Evolutionary conservation across 768 basidiomycete species (phyloP).

Genomic region (Xerocomellus amylosporus): DNA sequence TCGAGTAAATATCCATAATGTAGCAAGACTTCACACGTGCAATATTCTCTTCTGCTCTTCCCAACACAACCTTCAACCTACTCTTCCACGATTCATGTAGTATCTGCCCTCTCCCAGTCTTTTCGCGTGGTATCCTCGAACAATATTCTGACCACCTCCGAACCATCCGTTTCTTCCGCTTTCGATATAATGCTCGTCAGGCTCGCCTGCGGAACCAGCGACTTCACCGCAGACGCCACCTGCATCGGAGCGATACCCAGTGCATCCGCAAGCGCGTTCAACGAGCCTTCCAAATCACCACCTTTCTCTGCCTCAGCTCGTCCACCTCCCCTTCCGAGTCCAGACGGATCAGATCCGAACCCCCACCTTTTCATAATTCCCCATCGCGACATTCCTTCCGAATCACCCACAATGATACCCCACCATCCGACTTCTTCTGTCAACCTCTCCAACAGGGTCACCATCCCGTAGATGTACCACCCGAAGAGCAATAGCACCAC

Average conservation of each 20-base stretch:
- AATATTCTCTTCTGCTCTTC: background rate
- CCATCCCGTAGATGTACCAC: slow-evolving; percentile 51
- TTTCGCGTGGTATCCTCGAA: slow-evolving; percentile 11
- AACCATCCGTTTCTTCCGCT: slow-evolving; percentile 44
- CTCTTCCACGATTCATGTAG: background rate
- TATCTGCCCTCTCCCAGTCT: too few species aligned
- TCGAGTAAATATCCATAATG: background rate
- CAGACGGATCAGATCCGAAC: slow-evolving; percentile 4
- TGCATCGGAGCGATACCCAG: slow-evolving; percentile 61
- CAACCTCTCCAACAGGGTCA: slow-evolving; percentile 44
- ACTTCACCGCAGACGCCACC: slow-evolving; percentile 59
- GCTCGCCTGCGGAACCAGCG: slow-evolving; percentile 59
- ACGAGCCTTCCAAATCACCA: slow-evolving; percentile 48
- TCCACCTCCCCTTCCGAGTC: background rate
- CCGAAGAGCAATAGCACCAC: slow-evolving; percentile 41
- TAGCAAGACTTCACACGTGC: background rate
- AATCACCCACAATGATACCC: slow-evolving; percentile 21
- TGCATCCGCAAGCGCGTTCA: slow-evolving; percentile 58
- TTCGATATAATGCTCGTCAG: slow-evolving; percentile 47
- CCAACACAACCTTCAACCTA: too few species aligned
- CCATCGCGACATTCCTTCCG: background rate
- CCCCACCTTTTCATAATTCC: background rate
- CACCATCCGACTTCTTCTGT: slow-evolving; percentile 61
- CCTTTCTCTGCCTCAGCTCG: background rate
- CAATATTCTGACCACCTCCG: slow-evolving; percentile 41